phyloP scores from a whole-genome alignment of 257 asterid species.

The Salvia miltiorrhiza region DNA sequence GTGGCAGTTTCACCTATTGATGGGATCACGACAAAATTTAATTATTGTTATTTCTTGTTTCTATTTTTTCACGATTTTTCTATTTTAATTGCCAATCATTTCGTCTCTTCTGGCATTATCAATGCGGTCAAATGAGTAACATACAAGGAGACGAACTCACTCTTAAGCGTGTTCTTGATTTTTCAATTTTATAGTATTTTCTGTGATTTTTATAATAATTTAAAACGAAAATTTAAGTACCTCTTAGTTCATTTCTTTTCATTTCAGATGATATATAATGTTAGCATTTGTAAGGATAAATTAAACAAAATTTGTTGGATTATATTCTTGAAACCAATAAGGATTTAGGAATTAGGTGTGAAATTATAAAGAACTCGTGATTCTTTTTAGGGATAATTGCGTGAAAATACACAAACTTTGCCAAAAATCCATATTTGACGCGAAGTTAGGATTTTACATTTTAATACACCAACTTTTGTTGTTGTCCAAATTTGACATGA shows the following conservation, averaged over 20 bases:
- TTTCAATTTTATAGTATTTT: not conserved
- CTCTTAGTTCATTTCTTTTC: not conserved
- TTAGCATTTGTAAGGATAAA: not conserved
- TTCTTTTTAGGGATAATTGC: too few relatives aligned
- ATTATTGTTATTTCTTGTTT: not conserved
- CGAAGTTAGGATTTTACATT: too few relatives aligned
- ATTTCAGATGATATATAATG: not conserved
- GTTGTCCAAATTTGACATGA: too few relatives aligned
- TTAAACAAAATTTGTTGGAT: not conserved
- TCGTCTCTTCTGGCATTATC: not conserved
- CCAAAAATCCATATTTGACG: too few relatives aligned
- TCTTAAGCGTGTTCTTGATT: not conserved
- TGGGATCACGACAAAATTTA: conserved; percentile 24
- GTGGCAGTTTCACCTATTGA: conserved; percentile 42
- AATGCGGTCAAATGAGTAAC: too few relatives aligned
- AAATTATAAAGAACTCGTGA: not conserved
- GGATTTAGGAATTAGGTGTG: not conserved
- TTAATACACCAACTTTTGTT: too few relatives aligned
- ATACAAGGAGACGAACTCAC: not conserved
- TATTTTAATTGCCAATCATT: not conserved
- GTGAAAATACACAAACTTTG: too few relatives aligned
- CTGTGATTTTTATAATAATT: not conserved
- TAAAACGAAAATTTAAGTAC: not conserved
- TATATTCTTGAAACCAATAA: not conserved
- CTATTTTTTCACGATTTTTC: not conserved